These are phyloP conservation scores for Lippia alba DNA, from an alignment of 305 asterid genomes.

Conservation along the genomic window DNA sequence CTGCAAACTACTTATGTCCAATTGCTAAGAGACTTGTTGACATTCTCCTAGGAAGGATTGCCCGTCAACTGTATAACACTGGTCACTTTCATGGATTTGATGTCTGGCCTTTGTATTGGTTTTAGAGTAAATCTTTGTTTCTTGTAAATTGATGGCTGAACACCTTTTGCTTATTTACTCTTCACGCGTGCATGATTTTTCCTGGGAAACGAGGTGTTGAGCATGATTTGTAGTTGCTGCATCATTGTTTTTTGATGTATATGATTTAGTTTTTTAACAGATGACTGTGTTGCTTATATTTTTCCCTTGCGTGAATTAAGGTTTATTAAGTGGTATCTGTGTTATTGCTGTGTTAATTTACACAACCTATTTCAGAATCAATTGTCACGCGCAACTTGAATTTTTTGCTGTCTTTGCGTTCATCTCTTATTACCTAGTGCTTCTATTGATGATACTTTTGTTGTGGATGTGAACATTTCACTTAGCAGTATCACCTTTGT, in stretches of 20 bases:
- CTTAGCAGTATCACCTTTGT: background rate
- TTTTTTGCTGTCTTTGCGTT: too few species aligned
- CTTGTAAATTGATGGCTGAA: background rate
- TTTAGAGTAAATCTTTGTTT: background rate
- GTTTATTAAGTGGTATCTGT: background rate
- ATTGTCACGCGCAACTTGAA: background rate
- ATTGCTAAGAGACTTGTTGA: background rate
- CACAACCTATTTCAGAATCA: too few species aligned
- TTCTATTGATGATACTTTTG: background rate
- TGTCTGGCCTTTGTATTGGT: background rate
- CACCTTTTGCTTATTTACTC: background rate
- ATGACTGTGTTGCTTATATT: background rate
- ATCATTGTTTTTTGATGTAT: background rate
- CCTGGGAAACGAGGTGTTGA: too few species aligned
- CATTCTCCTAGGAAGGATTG: too few species aligned
- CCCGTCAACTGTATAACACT: background rate
- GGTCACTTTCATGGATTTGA: background rate
- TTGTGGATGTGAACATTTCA: background rate
- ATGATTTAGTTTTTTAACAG: background rate
- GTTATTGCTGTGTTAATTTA: background rate
- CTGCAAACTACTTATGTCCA: background rate
- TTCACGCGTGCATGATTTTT: background rate
- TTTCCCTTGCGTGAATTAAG: conserved; percentile 1
- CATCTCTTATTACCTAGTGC: background rate
- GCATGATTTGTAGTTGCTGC: conserved; percentile 1